Conservation (phyloP, 371 early-diverging fungal genomes). For the Mucor irregularis region DNA sequence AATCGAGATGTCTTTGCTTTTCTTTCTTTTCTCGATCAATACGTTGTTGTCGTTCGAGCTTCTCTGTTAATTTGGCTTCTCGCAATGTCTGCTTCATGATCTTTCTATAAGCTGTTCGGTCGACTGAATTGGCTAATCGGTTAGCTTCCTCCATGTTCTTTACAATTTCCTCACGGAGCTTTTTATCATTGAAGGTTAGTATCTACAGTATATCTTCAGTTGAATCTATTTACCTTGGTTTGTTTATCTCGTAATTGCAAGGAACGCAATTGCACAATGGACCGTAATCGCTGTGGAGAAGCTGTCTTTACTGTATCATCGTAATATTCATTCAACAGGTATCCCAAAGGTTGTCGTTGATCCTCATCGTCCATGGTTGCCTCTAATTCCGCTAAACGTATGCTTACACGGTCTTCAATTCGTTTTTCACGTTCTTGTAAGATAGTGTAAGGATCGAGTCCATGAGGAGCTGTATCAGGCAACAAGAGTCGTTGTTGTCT, state of each 20-base stretch:
- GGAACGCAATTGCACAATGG: constrained; percentile 81
- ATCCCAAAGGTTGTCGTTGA: constrained; percentile 25
- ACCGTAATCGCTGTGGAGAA: constrained; percentile 46
- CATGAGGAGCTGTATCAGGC: constrained; percentile 75
- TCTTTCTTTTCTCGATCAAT: constrained; percentile 86
- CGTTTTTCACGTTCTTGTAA: constrained; percentile 41
- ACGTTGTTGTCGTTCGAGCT: constrained; percentile 84
- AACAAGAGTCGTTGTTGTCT: constrained; percentile 72
- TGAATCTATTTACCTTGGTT: constrained; percentile 58
- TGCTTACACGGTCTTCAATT: constrained; percentile 20
- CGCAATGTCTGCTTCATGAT: constrained; percentile 86
- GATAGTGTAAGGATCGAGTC: constrained; percentile 70
- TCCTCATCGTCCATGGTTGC: constrained; percentile 10
- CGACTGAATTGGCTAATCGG: constrained; percentile 74
- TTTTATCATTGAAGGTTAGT: too few species aligned
- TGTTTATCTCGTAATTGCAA: constrained; percentile 79
- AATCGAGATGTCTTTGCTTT: constrained; percentile 79
- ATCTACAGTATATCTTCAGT: too few species aligned
- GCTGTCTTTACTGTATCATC: constrained; percentile 38
- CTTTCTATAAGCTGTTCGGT: constrained; percentile 77
- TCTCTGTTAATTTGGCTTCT: constrained; percentile 87
- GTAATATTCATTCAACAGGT: constrained; percentile 33
- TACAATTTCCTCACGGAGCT: constrained; percentile 80
- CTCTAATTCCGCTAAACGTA: constrained; percentile 15
- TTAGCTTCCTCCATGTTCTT: constrained; percentile 68